Evolutionary conservation across 192 early-diverging fungal species (phyloP).

Genomic region (Gigaspora rosea): DNA sequence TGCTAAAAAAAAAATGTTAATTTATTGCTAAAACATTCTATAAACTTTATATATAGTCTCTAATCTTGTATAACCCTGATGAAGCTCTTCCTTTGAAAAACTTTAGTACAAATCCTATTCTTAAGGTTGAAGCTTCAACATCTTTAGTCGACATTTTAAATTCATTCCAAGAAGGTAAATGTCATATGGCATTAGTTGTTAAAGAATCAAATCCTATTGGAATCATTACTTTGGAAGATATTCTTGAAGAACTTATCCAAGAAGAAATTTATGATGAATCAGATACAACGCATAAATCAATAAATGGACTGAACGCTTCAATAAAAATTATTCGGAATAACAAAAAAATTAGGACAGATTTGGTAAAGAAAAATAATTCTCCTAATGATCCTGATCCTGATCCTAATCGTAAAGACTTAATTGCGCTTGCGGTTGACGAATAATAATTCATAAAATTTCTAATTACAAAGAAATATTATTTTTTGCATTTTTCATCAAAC

Average conservation of each 20-base stretch:
- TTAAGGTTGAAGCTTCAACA: constrained; percentile 36
- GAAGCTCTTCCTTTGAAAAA: constrained; percentile 51
- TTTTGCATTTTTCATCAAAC: no score
- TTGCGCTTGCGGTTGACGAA: no score
- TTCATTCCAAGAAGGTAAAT: constrained; percentile 76
- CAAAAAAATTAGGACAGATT: no score
- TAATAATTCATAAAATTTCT: no score
- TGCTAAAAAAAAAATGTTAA: no score
- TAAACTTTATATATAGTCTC: constrained; percentile 34
- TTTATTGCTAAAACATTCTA: neutral
- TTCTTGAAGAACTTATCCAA: constrained; percentile 81
- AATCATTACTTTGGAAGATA: constrained; percentile 76
- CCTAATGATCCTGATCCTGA: no score
- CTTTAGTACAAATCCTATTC: constrained; percentile 44
- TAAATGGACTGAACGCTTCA: no score
- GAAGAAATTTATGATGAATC: constrained; percentile 83
- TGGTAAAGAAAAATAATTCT: no score
- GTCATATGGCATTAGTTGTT: constrained; percentile 71
- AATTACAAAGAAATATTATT: no score
- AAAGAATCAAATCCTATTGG: constrained; percentile 47
- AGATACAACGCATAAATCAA: constrained; percentile 38
- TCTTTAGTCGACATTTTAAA: constrained; percentile 68
- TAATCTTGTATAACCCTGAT: constrained; percentile 64
- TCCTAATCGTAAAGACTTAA: no score
- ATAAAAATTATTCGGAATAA: no score